Conservation (phyloP, 2,329 filamentous ascomycete species). For the Aspergillus fischeri region DNA sequence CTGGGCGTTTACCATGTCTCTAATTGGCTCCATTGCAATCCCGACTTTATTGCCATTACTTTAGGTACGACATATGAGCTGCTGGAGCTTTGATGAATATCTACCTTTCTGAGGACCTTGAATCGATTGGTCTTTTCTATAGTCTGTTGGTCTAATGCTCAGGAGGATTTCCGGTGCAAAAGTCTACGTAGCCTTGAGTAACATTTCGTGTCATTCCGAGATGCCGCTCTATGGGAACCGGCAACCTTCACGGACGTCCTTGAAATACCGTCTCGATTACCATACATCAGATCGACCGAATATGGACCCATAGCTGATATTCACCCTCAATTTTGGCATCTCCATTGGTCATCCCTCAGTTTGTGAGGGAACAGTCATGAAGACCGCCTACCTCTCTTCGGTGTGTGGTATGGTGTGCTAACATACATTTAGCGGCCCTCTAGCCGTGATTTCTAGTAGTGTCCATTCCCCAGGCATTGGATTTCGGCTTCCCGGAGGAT, state of each 20-base stretch:
- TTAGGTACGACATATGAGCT: neutral
- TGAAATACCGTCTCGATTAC: neutral
- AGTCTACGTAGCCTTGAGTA: neutral
- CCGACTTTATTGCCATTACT: conserved; percentile 4
- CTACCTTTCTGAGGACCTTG: neutral
- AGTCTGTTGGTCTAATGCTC: neutral
- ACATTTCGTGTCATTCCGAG: neutral
- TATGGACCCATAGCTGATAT: neutral
- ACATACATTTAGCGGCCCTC: neutral
- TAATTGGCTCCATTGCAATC: conserved; percentile 6
- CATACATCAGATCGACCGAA: neutral
- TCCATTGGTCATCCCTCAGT: neutral
- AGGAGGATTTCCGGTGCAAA: neutral
- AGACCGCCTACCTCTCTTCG: neutral
- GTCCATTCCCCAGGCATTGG: neutral
- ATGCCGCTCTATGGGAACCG: neutral
- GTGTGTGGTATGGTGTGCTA: neutral
- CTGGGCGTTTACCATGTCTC: neutral
- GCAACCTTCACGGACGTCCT: neutral
- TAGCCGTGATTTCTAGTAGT: neutral
- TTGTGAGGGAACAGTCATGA: neutral
- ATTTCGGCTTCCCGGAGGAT: neutral
- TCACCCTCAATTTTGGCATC: neutral
- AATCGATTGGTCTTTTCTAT: neutral
- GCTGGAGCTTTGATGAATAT: neutral